Evolutionary conservation across 495 filamentous ascomycete species (phyloP).

Genomic region (Massariosphaeria phaeospora): DNA sequence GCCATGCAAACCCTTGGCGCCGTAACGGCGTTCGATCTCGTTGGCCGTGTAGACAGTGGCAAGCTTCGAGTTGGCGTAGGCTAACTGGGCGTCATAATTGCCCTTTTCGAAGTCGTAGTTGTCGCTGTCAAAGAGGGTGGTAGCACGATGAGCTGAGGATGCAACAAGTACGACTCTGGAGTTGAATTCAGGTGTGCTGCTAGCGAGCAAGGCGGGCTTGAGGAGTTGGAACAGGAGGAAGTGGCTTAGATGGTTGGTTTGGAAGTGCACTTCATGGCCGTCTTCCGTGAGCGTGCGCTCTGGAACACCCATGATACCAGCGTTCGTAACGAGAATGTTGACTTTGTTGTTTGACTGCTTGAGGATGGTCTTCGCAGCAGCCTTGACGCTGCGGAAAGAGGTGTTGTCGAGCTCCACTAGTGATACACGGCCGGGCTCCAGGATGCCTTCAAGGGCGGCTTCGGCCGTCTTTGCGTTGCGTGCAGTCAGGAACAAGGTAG

Average conservation of each 20-base stretch:
- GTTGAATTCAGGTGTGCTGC: conserved; percentile 35
- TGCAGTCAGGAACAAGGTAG: conserved; percentile 45
- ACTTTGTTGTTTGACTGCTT: conserved; percentile 22
- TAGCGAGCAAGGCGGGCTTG: conserved; percentile 42
- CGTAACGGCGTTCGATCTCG: conserved; percentile 35
- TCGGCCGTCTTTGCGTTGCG: conserved; percentile 40
- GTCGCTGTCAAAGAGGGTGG: conserved; percentile 28
- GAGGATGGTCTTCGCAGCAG: conserved; percentile 26
- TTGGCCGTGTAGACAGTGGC: conserved; percentile 37
- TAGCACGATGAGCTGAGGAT: conserved; percentile 41
- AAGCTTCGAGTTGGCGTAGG: conserved; percentile 32
- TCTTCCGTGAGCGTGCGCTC: conserved; percentile 42
- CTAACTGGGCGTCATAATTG: conserved; percentile 41
- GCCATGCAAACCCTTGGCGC: conserved; percentile 8
- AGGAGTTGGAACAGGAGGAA: conserved; percentile 53
- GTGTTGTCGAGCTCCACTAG: conserved; percentile 40
- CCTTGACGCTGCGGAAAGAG: conserved; percentile 23
- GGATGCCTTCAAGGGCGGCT: conserved; percentile 4
- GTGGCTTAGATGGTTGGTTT: conserved; percentile 50
- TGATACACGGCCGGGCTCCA: conserved; percentile 30
- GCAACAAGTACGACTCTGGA: conserved; percentile 46
- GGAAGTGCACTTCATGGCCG: conserved; percentile 47
- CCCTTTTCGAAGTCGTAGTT: conserved; percentile 41
- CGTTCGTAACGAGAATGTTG: conserved; percentile 37
- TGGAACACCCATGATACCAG: conserved; percentile 43